A percentile compares a stretch with the other conserved stretches of the same genome.
Evolutionary conservation across 2,329 filamentous ascomycete species (phyloP).

Genomic region (Aspergillus ruber): DNA sequence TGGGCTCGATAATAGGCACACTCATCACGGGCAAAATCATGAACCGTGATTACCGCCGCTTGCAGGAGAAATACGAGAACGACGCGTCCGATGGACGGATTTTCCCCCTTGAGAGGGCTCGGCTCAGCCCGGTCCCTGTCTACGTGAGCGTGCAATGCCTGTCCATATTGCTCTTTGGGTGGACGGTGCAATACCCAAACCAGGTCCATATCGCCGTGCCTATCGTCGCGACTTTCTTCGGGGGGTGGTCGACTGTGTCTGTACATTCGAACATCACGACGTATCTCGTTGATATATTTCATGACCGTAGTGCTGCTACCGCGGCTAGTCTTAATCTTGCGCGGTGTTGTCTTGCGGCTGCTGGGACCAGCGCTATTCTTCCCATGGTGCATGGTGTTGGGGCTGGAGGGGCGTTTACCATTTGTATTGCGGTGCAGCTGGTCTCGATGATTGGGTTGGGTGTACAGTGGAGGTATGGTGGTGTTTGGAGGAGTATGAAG

Average conservation of each 20-base stretch:
- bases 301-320: constrained; percentile 44
- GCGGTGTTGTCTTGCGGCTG: constrained; percentile 48
- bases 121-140: constrained; percentile 44
- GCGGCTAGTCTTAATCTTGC: constrained; percentile 50
- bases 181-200: constrained; percentile 43
- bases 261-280: constrained; percentile 46
- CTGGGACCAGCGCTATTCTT: constrained; percentile 45
- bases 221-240: constrained; percentile 47
- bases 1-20: constrained; percentile 50
- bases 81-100: constrained; percentile 8
- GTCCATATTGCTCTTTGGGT: constrained; percentile 48
- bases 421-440: constrained; percentile 40
- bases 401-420: constrained; percentile 43
- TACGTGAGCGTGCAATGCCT: constrained; percentile 42
- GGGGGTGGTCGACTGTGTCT: constrained; percentile 48
- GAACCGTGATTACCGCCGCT: constrained; percentile 45
- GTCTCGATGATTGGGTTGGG: constrained; percentile 41
- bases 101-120: constrained; percentile 48
- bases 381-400: constrained; percentile 45
- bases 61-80: constrained; percentile 24
- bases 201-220: constrained; percentile 45
- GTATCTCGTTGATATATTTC: constrained; percentile 50
- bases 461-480: constrained; percentile 40
- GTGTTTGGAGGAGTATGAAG: constrained; percentile 26
- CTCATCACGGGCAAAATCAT: constrained; percentile 48